Conservation (phyloP, 352 stramenopile genomes). For the Phytophthora podocarpi region DNA sequence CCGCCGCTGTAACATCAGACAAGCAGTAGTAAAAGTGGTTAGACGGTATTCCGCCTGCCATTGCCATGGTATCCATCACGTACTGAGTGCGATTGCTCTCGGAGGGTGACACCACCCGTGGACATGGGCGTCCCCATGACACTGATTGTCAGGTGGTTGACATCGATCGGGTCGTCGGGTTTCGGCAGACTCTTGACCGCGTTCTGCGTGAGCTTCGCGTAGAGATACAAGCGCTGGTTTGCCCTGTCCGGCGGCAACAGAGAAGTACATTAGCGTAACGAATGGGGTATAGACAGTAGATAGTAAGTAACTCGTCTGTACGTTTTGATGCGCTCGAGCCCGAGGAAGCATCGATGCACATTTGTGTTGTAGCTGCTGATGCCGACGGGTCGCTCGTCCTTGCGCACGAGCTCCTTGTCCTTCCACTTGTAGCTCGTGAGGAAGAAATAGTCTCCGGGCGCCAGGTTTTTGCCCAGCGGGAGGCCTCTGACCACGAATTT, state of each 20-base stretch:
- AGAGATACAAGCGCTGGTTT: conserved; percentile 77
- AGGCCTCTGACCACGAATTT: conserved; percentile 88
- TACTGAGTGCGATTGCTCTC: conserved; percentile 38
- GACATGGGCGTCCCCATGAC: conserved; percentile 58
- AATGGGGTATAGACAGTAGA: neutral
- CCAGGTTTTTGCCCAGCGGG: conserved; percentile 71
- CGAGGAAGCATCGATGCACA: conserved; percentile 83
- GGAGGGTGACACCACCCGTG: conserved; percentile 18
- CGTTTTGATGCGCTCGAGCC: conserved; percentile 80
- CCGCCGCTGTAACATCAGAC: conserved; percentile 21
- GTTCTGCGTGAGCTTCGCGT: conserved; percentile 82
- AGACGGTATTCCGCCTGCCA: neutral
- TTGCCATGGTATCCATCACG: neutral
- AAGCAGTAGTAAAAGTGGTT: conserved; percentile 8
- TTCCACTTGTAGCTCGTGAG: conserved; percentile 88
- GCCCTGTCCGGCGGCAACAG: conserved; percentile 33
- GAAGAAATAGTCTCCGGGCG: conserved; percentile 87
- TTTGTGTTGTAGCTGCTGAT: conserved; percentile 88
- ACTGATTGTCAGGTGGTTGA: conserved; percentile 69
- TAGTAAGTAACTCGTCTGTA: conserved; percentile 37
- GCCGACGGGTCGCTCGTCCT: conserved; percentile 74
- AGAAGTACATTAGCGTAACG: conserved; percentile 4
- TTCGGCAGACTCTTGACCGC: conserved; percentile 67
- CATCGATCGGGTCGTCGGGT: conserved; percentile 60
- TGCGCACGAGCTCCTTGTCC: conserved; percentile 87